phyloP scores from a whole-genome alignment of 345 rosid genomes.

The Eucalyptus pumila region DNA sequence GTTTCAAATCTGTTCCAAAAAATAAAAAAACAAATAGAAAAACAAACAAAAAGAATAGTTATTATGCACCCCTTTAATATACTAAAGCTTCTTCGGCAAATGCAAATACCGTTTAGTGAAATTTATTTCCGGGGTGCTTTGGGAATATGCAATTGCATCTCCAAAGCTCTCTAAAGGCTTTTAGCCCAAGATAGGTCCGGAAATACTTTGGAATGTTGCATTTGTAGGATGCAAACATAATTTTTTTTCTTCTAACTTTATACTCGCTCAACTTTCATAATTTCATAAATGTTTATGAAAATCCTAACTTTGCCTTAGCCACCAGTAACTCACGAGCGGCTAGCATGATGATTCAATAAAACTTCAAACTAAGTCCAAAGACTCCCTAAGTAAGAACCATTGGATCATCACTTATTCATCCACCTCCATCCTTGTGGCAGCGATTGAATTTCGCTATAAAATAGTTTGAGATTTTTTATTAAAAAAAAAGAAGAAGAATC shows the following conservation, averaged over 20 bases:
- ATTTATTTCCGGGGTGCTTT: no score
- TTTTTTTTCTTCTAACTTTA: not conserved
- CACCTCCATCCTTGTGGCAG: not conserved
- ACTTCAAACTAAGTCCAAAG: no score
- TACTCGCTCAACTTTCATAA: not conserved
- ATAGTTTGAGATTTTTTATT: not conserved
- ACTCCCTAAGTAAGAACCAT: no score
- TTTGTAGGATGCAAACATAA: not conserved
- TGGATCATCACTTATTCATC: no score
- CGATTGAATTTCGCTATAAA: not conserved
- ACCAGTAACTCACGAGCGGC: not conserved
- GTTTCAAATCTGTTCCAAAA: accelerated
- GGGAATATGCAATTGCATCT: not conserved
- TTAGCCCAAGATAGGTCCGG: not conserved
- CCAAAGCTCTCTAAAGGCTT: not conserved
- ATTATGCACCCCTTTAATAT: not conserved
- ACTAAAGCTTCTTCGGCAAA: no score
- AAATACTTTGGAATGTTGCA: not conserved
- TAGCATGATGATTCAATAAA: not conserved
- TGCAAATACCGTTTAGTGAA: not conserved
- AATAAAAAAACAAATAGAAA: no score
- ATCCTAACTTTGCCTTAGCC: not conserved
- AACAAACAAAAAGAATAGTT: no score
- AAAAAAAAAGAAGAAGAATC: no score
- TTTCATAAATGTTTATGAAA: not conserved